Percentiles rank a stretch among this genome's conserved stretches.
phyloP scores from a whole-genome alignment of 441 rosid species.

The Bocquillonia castaneifolia region DNA sequence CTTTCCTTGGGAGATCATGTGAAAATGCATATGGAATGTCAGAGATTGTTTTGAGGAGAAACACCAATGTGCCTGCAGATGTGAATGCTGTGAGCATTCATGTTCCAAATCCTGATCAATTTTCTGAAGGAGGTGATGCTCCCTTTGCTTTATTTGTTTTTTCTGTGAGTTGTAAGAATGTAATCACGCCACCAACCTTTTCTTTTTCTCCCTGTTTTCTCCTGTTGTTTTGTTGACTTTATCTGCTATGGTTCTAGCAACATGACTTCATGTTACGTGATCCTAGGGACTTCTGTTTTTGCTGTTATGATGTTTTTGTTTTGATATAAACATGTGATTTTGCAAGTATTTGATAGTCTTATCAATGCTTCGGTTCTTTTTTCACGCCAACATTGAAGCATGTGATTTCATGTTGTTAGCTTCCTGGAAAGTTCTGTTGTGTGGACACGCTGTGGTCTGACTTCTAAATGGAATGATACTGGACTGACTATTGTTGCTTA shows the following conservation, averaged over 20 bases:
- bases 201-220: background rate
- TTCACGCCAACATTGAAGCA: background rate
- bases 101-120: slow-evolving; percentile 58
- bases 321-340: background rate
- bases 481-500: slow-evolving; percentile 18
- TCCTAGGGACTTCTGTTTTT: background rate
- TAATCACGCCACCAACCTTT: background rate
- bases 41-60: slow-evolving; percentile 73
- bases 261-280: background rate
- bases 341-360: background rate
- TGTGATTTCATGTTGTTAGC: slow-evolving; percentile 11
- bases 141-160: slow-evolving; percentile 10
- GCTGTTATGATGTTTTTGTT: background rate
- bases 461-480: background rate
- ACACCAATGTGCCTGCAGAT: slow-evolving; percentile 61
- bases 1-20: slow-evolving; percentile 49
- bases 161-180: slow-evolving; percentile 1
- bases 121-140: slow-evolving; percentile 44
- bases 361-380: slow-evolving; percentile 2
- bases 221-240: slow-evolving; percentile 10
- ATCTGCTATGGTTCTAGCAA: background rate
- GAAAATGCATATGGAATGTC: slow-evolving; percentile 52
- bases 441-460: slow-evolving; percentile 5
- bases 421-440: slow-evolving; percentile 6
- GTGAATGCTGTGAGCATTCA: slow-evolving; percentile 72